A percentile compares a stretch with the other conserved stretches of the same genome.
phyloP scores from a whole-genome alignment of 345 rosid genomes.

The Corchorus olitorius region DNA sequence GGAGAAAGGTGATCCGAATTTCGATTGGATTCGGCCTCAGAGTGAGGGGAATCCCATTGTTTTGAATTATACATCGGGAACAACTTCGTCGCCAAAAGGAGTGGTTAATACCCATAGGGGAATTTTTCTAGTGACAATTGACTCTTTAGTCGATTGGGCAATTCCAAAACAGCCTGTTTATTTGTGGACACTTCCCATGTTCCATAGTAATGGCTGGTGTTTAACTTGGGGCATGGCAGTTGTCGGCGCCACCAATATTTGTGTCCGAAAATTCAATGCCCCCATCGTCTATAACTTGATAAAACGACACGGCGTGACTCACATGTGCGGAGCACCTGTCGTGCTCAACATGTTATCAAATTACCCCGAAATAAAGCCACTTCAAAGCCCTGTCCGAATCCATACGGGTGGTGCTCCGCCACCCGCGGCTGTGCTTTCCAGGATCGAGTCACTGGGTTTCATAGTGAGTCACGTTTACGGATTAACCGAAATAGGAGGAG shows the following conservation, averaged over 20 bases:
- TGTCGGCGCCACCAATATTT: constrained; percentile 73
- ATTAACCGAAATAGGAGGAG: constrained; percentile 68
- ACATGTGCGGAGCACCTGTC: constrained; percentile 90
- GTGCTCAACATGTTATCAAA: constrained; percentile 74
- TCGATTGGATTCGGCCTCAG: constrained; percentile 51
- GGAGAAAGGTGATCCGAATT: constrained; percentile 48
- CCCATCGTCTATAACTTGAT: constrained; percentile 50
- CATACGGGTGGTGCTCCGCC: constrained; percentile 86
- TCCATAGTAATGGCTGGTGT: constrained; percentile 85
- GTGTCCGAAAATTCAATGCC: constrained; percentile 68
- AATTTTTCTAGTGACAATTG: constrained; percentile 46
- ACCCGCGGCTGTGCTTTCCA: constrained; percentile 62
- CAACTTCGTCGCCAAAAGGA: constrained; percentile 85
- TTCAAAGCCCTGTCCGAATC: constrained; percentile 53
- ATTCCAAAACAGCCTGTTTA: constrained; percentile 70
- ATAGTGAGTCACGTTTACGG: constrained; percentile 76
- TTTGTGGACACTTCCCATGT: constrained; percentile 87
- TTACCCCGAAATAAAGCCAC: constrained; percentile 31
- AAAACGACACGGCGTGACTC: constrained; percentile 63
- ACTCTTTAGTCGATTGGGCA: constrained; percentile 56
- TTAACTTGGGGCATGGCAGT: constrained; percentile 79
- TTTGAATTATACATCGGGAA: constrained; percentile 83
- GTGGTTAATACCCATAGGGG: constrained; percentile 84
- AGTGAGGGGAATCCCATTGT: constrained; percentile 71
- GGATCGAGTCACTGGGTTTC: constrained; percentile 71